Evolutionary conservation across 129 eudicot genomes (phyloP).

Genomic region (Tagetes erecta): DNA sequence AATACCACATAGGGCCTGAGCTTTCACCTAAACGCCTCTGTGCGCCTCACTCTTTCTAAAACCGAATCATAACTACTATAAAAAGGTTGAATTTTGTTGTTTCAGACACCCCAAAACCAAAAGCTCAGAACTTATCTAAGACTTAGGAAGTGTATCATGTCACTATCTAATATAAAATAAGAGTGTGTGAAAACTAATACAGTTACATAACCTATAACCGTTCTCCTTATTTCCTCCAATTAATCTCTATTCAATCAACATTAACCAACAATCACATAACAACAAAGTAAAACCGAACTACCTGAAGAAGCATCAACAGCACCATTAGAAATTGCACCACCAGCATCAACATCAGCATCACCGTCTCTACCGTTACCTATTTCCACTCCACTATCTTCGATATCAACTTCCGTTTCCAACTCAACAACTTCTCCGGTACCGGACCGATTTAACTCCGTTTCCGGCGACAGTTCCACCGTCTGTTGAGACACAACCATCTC

Average conservation of each 20-base stretch:
- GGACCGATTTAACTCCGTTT: constrained; percentile 14
- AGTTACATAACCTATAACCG: not conserved
- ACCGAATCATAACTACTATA: no score
- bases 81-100: no score
- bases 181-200: not conserved
- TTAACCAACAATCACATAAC: not conserved
- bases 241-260: not conserved
- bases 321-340: constrained; percentile 40
- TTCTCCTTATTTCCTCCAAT: constrained; percentile 14
- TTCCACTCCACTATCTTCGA: constrained; percentile 15
- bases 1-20: no score
- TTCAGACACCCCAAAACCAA: no score
- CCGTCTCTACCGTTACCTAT: constrained; percentile 18
- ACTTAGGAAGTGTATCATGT: not conserved
- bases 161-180: not conserved
- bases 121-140: no score
- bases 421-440: constrained; percentile 33
- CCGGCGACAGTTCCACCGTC: constrained; percentile 28
- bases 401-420: constrained; percentile 31
- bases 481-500: constrained; percentile 30
- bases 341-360: constrained; percentile 27
- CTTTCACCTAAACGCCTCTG: no score
- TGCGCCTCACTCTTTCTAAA: no score
- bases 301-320: constrained; percentile 37
- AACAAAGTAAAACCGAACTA: constrained; percentile 26